Conservation (phyloP, 208 protist genomes). For the Naegleria fowleri region DNA sequence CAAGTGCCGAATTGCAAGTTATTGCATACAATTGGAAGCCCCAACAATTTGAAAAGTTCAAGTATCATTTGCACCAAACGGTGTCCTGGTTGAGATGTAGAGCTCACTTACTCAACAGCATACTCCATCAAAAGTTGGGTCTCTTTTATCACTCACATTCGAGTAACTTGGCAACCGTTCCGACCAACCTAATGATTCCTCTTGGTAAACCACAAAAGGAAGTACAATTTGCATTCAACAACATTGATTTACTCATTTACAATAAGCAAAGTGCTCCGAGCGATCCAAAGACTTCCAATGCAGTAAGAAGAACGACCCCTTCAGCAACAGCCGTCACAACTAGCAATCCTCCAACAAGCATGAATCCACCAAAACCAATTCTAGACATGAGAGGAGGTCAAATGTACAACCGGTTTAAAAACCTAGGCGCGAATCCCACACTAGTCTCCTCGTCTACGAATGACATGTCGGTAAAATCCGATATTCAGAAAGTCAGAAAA, state of each 20-base stretch:
- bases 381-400: not conserved
- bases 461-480: not conserved
- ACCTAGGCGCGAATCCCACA: not conserved
- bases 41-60: slow-evolving; percentile 32
- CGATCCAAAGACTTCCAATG: not conserved
- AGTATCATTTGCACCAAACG: slow-evolving; percentile 23
- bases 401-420: not conserved
- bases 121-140: slow-evolving; percentile 45
- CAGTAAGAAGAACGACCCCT: not conserved
- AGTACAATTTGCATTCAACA: not conserved
- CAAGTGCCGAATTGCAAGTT: slow-evolving; percentile 2
- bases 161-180: not conserved
- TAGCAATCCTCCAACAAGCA: too few relatives aligned
- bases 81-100: slow-evolving; percentile 31
- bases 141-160: slow-evolving; percentile 37
- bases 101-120: slow-evolving; percentile 32
- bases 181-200: not conserved
- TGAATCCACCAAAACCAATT: not conserved
- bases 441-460: not conserved
- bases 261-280: not conserved
- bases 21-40: slow-evolving; percentile 39
- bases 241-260: slow-evolving; percentile 19
- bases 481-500: not conserved
- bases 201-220: not conserved
- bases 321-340: not conserved